Evolutionary conservation across 176 grass and related monocot genomes (phyloP), one percentile per base, ranked within the genome.

Genomic region (Alopecurus myosuroides): DNA sequence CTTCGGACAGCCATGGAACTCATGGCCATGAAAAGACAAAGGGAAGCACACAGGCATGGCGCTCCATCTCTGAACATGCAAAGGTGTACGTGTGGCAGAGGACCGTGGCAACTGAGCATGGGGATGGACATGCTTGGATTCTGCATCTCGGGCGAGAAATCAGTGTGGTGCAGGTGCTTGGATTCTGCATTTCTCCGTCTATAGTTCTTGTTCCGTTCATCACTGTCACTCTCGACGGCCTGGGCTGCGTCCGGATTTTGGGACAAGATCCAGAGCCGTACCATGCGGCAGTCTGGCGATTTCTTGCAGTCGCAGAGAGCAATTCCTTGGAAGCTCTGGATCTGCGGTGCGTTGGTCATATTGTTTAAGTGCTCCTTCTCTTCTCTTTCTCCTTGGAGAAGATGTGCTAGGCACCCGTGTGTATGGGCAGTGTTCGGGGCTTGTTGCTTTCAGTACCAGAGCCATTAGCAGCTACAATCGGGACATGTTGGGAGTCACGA

Each of bases 321-420:
- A 90, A 80, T 75, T 10, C 67, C 1, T 84, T 82, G 74, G 88
- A 86, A 90, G 74, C 84, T 75, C 18, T 67, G 80, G 77, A 83
- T 86, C 88, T 90, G 80, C 66, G 45, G 67, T 18, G 80, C 46
- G 63, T 74, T 49, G 50, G 45, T 79, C 36, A 74, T 79, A 49
- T 63, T 55, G 23, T 73, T 48, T 31, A 30, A 9, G 33, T 34
- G 42, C 17, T 10, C 81, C 61, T 51, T 42, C 17, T 8, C 11
- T 29, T 7, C 39, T 37, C 11, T 15, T 28, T n/a, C 51, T 34
- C 26, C 33, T 20, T 79, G 14, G 44, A 20, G 31, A 78, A 78
- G 71, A 45, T 85, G 18, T 28, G 30, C 70, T 50, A 29, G 17
- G 44, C 78, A 34, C 42, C 58, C 61, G 51, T 58, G 49, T 44